Percentiles rank a stretch among this genome's conserved stretches.
phyloP scores from a whole-genome alignment of 352 stramenopile genomes.

The Globisporangium apiculatum region DNA sequence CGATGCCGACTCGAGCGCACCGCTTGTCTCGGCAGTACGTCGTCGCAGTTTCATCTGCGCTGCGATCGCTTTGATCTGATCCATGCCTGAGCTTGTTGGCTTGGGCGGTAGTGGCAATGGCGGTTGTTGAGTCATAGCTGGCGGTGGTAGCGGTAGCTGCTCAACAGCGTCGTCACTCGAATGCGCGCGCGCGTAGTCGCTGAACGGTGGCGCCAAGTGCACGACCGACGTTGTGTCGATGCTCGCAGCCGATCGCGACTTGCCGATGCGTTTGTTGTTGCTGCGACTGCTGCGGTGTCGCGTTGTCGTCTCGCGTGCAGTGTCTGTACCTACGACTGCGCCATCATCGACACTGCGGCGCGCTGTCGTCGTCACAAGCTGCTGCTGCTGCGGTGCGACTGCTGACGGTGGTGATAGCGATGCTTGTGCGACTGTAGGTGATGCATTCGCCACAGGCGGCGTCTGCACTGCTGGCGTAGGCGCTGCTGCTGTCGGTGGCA shows the following conservation, averaged over 20 bases:
- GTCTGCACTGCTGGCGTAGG: neutral
- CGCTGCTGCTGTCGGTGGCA: neutral
- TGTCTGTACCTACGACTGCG: neutral
- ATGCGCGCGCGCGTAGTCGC: constrained; percentile 1
- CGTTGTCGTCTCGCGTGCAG: constrained; percentile 4
- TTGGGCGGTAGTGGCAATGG: neutral
- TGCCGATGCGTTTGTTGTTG: constrained; percentile 23
- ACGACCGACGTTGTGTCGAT: constrained; percentile 46
- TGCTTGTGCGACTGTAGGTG: too few relatives aligned
- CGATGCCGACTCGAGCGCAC: too few relatives aligned
- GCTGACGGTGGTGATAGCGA: too few relatives aligned
- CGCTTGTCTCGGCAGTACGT: neutral
- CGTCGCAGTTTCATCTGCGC: constrained; percentile 60
- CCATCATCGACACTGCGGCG: constrained; percentile 8
- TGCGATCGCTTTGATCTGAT: constrained; percentile 69
- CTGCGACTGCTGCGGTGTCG: constrained; percentile 8
- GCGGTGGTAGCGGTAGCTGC: neutral
- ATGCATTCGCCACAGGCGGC: too few relatives aligned
- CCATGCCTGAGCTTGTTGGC: constrained; percentile 20
- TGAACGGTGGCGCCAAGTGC: neutral
- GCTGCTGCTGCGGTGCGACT: neutral
- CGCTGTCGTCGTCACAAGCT: neutral
- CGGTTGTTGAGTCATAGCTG: neutral
- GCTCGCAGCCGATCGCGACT: constrained; percentile 45
- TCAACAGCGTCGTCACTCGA: neutral